Conservation (phyloP, 2,329 filamentous ascomycete species). For the Alternaria gaisen region DNA sequence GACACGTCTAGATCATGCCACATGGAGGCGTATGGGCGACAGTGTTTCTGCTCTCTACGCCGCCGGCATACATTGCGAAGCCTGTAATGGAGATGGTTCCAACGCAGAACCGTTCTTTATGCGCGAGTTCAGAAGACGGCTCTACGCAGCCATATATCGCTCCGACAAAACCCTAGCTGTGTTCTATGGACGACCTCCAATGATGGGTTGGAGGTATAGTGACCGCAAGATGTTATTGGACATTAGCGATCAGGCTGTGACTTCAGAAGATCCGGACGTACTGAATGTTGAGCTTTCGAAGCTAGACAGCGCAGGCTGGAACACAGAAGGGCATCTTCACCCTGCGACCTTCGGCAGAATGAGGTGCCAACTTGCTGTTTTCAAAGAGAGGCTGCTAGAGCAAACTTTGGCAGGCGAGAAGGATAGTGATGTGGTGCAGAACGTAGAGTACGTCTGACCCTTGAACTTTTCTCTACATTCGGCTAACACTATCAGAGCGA, state of each 20-base stretch:
- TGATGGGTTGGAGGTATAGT: conserved; percentile 47
- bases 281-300: conserved; percentile 38
- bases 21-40: conserved; percentile 46
- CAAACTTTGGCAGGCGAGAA: conserved; percentile 44
- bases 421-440: conserved; percentile 38
- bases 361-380: conserved; percentile 36
- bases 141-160: conserved; percentile 42
- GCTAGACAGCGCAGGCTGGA: conserved; percentile 45
- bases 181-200: conserved; percentile 48
- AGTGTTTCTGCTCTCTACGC: conserved; percentile 41
- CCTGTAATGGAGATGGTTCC: conserved; percentile 28
- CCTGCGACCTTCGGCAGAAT: conserved; percentile 41
- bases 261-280: conserved; percentile 34
- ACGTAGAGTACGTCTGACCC: conserved; percentile 37
- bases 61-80: conserved; percentile 48
- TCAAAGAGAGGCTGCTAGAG: conserved; percentile 46
- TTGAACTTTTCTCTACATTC: background rate
- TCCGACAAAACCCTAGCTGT: conserved; percentile 47
- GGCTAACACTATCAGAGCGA: conserved; percentile 31
- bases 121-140: conserved; percentile 40
- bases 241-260: conserved; percentile 38
- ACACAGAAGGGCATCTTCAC: conserved; percentile 38
- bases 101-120: conserved; percentile 42
- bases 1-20: conserved; percentile 42
- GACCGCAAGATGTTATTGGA: conserved; percentile 45